Percentiles rank a stretch among this genome's conserved stretches.
Conservation (phyloP, 768 basidiomycete genomes). For the Podaxis sp. region DNA sequence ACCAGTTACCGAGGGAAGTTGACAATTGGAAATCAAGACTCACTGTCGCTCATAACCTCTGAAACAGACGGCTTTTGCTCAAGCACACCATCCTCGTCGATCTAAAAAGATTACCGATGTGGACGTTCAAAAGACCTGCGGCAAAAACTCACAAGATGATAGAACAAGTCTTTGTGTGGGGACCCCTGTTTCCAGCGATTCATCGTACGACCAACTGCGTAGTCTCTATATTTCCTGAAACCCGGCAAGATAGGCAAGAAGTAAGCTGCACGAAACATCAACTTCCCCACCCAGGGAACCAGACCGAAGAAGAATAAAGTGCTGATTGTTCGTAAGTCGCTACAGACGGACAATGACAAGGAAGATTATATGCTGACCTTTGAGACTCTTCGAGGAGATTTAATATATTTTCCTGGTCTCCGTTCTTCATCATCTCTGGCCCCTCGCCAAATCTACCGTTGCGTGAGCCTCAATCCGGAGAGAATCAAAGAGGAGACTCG, state of each 20-base stretch:
- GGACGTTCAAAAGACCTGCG: neutral
- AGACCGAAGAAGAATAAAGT: slow-evolving; percentile 17
- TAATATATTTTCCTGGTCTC: slow-evolving; percentile 29
- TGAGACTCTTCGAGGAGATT: slow-evolving; percentile 26
- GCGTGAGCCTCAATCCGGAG: neutral
- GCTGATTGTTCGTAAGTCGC: neutral
- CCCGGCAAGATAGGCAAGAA: slow-evolving; percentile 9
- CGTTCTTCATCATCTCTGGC: slow-evolving; percentile 30
- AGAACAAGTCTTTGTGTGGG: slow-evolving; percentile 28
- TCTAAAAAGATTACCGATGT: neutral
- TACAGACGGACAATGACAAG: neutral
- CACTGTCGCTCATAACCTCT: slow-evolving; percentile 16
- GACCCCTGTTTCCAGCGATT: slow-evolving; percentile 16
- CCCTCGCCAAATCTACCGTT: slow-evolving; percentile 29
- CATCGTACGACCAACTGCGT: slow-evolving; percentile 23
- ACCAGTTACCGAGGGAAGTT: neutral
- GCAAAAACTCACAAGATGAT: slow-evolving; percentile 25
- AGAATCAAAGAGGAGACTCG: slow-evolving; percentile 12
- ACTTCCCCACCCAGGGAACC: slow-evolving; percentile 18
- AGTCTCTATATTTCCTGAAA: slow-evolving; percentile 16
- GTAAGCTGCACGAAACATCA: slow-evolving; percentile 10
- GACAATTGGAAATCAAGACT: neutral
- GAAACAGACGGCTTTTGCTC: slow-evolving; percentile 11
- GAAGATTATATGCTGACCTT: slow-evolving; percentile 19
- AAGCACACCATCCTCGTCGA: slow-evolving; percentile 15